phyloP scores from a whole-genome alignment of 2,329 filamentous ascomycete species.

The Pestalotiopsis sp. region DNA sequence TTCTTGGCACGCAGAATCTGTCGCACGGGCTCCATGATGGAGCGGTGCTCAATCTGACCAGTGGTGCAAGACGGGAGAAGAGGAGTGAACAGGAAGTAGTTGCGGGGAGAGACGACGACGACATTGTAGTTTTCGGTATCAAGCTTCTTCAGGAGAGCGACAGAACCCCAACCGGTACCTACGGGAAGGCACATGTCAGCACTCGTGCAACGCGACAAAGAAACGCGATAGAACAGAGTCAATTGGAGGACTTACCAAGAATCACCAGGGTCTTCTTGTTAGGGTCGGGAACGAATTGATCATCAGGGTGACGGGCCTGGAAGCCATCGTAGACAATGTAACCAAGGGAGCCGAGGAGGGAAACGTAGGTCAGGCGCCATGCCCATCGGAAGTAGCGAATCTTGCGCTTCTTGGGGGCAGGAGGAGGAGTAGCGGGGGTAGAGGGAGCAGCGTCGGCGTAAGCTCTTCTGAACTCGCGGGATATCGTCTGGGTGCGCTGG shows the following conservation, averaged over 20 bases:
- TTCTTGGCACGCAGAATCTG: constrained; percentile 96
- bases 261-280: constrained; percentile 96
- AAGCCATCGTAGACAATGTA: constrained; percentile 84
- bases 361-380: constrained; percentile 83
- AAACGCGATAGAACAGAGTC: constrained; percentile 8
- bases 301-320: constrained; percentile 76
- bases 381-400: constrained; percentile 77
- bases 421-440: constrained; percentile 43
- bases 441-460: constrained; percentile 55
- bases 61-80: constrained; percentile 97
- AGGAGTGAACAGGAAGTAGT: constrained; percentile 99
- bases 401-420: constrained; percentile 53
- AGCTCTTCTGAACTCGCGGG: constrained; percentile 46
- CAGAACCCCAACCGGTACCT: constrained; percentile 96
- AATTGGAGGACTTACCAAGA: constrained; percentile 66
- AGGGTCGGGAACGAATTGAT: constrained; percentile 80
- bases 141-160: constrained; percentile 96
- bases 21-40: constrained; percentile 98
- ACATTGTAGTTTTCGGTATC: constrained; percentile 99
- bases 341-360: constrained; percentile 68
- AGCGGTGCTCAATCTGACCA: constrained; percentile 96
- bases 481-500: constrained; percentile 30
- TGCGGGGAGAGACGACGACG: constrained; percentile 94
- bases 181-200: constrained; percentile 26
- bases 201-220: constrained; percentile 2